Percentiles rank a stretch among this genome's conserved stretches.
phyloP scores from a whole-genome alignment of 2,329 filamentous ascomycete species.

The Helotiales sp. region DNA sequence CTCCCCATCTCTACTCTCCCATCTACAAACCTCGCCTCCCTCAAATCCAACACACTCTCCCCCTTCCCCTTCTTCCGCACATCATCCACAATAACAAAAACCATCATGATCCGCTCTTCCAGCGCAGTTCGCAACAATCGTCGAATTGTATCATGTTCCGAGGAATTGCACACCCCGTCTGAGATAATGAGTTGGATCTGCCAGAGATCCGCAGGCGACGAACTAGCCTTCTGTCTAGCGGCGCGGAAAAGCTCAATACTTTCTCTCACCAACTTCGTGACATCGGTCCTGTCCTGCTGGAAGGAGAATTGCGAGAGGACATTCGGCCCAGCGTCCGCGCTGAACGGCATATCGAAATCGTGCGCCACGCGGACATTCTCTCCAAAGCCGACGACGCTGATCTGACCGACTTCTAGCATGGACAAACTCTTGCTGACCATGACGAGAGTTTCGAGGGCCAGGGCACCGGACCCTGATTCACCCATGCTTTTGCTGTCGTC shows the following conservation, averaged over 20 bases:
- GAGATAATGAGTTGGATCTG: slow-evolving; percentile 92
- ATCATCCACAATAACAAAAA: slow-evolving; percentile 94
- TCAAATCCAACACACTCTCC: slow-evolving; percentile 83
- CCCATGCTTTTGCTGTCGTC: slow-evolving; percentile 97
- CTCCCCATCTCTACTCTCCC: slow-evolving; percentile 79
- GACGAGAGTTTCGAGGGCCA: slow-evolving; percentile 93
- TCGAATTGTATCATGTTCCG: slow-evolving; percentile 80
- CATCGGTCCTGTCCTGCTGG: slow-evolving; percentile 83
- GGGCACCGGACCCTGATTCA: slow-evolving; percentile 72
- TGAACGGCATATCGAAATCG: slow-evolving; percentile 82
- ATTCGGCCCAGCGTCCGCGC: slow-evolving; percentile 78
- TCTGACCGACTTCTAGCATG: slow-evolving; percentile 93
- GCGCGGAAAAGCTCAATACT: slow-evolving; percentile 82
- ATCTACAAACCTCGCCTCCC: slow-evolving; percentile 79
- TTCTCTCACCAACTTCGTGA: slow-evolving; percentile 75
- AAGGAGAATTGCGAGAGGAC: slow-evolving; percentile 87
- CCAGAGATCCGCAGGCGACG: slow-evolving; percentile 77
- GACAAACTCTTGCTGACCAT: slow-evolving; percentile 85
- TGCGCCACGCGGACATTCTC: slow-evolving; percentile 83
- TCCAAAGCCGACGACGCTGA: slow-evolving; percentile 92
- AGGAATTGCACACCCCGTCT: slow-evolving; percentile 85
- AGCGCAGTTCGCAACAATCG: slow-evolving; percentile 84
- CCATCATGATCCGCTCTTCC: slow-evolving; percentile 95
- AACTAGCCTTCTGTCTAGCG: slow-evolving; percentile 62
- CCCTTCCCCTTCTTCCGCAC: slow-evolving; percentile 55